phyloP scores from a whole-genome alignment of 129 eudicot genomes.

The Ambrosia trifida region DNA sequence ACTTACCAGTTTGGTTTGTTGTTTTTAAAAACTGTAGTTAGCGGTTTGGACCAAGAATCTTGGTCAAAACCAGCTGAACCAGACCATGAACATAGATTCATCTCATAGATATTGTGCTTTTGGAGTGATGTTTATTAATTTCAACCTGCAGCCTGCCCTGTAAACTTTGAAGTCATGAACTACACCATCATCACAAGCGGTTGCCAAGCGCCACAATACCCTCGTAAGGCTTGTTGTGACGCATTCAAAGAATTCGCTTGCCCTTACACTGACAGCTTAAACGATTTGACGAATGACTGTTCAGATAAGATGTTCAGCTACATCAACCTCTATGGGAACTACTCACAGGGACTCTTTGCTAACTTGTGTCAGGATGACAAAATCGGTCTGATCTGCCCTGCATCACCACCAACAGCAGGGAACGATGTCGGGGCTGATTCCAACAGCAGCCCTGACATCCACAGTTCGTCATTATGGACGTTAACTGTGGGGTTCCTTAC shows the following conservation, averaged over 20 bases:
- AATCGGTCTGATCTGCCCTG: constrained; percentile 60
- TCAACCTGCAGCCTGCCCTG: constrained; percentile 62
- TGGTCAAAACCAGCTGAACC: too few species aligned
- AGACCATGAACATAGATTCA: too few species aligned
- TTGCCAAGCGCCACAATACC: constrained; percentile 71
- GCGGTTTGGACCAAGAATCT: too few species aligned
- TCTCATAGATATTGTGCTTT: background rate
- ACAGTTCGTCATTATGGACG: constrained; percentile 15
- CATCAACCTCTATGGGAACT: constrained; percentile 54
- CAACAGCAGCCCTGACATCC: constrained; percentile 18
- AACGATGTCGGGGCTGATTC: constrained; percentile 23
- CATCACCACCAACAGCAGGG: constrained; percentile 30
- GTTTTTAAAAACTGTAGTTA: too few species aligned
- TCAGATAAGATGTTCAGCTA: constrained; percentile 64
- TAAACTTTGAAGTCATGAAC: constrained; percentile 58
- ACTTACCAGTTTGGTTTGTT: too few species aligned
- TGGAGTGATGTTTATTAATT: background rate
- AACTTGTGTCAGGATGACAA: constrained; percentile 58
- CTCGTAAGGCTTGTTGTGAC: constrained; percentile 48
- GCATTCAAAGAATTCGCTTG: constrained; percentile 73
- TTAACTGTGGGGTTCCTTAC: constrained; percentile 26
- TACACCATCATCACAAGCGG: constrained; percentile 63
- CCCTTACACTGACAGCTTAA: constrained; percentile 47
- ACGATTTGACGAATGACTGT: constrained; percentile 57
- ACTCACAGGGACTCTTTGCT: constrained; percentile 59